Percentiles rank a stretch among this genome's conserved stretches.
These are phyloP conservation scores for Lachancea lanzarotensis DNA, from an alignment of 805 yeast species.

Conservation along the genomic window DNA sequence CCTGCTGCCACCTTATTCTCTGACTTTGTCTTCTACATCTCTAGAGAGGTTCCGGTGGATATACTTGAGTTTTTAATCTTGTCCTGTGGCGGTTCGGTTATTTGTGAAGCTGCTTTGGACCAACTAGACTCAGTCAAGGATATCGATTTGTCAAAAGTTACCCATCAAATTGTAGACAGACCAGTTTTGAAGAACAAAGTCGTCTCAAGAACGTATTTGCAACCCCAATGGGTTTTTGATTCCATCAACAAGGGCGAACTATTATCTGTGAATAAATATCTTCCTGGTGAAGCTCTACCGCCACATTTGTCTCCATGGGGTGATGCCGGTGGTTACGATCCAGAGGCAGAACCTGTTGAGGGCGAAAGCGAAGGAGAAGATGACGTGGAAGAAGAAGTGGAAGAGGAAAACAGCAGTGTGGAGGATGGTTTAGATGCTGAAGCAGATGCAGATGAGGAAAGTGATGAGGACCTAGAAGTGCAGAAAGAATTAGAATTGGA, in stretches of 20 bases:
- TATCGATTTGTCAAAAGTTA: slow-evolving; percentile 59
- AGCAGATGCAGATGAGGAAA: slow-evolving; percentile 36
- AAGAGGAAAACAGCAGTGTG: slow-evolving; percentile 43
- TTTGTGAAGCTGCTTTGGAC: slow-evolving; percentile 84
- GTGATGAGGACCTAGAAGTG: slow-evolving; percentile 49
- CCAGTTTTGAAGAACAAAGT: slow-evolving; percentile 72
- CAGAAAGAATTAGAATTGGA: slow-evolving; percentile 86
- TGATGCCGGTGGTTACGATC: slow-evolving; percentile 85
- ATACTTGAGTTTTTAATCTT: slow-evolving; percentile 80
- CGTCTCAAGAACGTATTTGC: slow-evolving; percentile 87
- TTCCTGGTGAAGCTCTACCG: slow-evolving; percentile 92
- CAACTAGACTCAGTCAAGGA: slow-evolving; percentile 45
- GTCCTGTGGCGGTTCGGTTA: slow-evolving; percentile 77
- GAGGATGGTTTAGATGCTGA: slow-evolving; percentile 21
- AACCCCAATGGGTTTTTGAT: slow-evolving; percentile 98
- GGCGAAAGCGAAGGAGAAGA: slow-evolving; percentile 39
- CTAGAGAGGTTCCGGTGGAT: slow-evolving; percentile 94
- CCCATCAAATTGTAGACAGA: slow-evolving; percentile 93
- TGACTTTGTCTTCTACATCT: slow-evolving; percentile 74
- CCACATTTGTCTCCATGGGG: slow-evolving; percentile 99
- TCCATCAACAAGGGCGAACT: slow-evolving; percentile 71
- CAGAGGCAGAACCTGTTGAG: slow-evolving; percentile 46
- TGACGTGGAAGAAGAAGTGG: slow-evolving; percentile 42
- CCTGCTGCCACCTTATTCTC: slow-evolving; percentile 62
- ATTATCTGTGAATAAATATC: slow-evolving; percentile 71